Evolutionary conservation across 495 filamentous ascomycete species (phyloP).

Genomic region (Penicillium longicatenatum): DNA sequence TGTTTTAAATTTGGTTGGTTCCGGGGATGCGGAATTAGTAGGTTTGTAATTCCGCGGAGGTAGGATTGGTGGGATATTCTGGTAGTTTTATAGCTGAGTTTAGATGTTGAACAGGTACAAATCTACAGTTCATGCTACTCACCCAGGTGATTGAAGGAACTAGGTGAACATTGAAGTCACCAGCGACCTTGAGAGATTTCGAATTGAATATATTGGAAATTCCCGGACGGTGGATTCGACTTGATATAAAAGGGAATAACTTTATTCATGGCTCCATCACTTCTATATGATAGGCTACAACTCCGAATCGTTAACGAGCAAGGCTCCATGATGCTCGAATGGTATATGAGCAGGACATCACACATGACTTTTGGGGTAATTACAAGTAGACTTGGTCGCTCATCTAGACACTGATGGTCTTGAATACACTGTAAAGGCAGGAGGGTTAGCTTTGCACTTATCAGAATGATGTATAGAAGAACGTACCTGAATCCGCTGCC

Average conservation of each 20-base stretch:
- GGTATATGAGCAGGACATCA: conserved; percentile 39
- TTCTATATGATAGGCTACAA: conserved; percentile 12
- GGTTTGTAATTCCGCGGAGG: conserved; percentile 12
- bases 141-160: too few relatives aligned
- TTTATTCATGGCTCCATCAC: conserved; percentile 16
- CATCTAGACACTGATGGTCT: conserved; percentile 57
- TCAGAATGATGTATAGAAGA: conserved; percentile 20
- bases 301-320: conserved; percentile 23
- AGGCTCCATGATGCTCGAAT: conserved; percentile 25
- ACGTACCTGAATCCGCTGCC: conserved; percentile 74
- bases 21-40: conserved; percentile 14
- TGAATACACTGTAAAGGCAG: conserved; percentile 47
- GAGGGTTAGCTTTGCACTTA: conserved; percentile 21
- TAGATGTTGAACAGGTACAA: too few relatives aligned
- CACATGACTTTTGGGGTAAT: conserved; percentile 27
- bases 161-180: not conserved
- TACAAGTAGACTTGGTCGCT: conserved; percentile 11
- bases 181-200: not conserved
- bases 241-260: not conserved
- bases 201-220: not conserved
- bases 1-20: conserved; percentile 9
- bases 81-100: not conserved
- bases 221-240: too few relatives aligned
- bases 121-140: too few relatives aligned
- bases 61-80: conserved; percentile 4